Base-by-base conservation (phyloP, 2,329 filamentous ascomycete species). In the Exophiala sp. region DNA sequence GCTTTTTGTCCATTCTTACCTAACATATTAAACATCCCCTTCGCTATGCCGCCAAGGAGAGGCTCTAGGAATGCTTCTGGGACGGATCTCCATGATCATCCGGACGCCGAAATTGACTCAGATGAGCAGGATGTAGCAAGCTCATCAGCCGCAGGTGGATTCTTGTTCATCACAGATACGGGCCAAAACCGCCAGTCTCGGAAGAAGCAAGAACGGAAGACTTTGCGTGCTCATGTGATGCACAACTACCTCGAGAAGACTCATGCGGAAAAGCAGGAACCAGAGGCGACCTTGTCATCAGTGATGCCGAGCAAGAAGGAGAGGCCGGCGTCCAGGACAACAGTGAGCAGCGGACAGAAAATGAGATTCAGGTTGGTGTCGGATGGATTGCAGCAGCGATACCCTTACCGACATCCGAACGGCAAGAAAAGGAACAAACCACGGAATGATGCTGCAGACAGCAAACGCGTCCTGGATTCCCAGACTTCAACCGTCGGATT, bases 211-310 rank as follows among this genome's bases (percentile, higher is more conserved):
- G 29, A 49, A 18, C 42, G 54, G 16, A 50, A 45, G 20, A 52
- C 36, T 9, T 12, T 58, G 24, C 55, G 55, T 4, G 38, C 46
- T 12, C 55, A 58, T 47, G 55, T 58, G 16, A 54, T 54, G 55
- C 51, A 51, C 52, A 54, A 58, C n/a, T 58, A 58, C 34, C 38
- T 58, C n/a, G 51, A 36, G 20, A 47, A 48, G 29, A 41, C 8
- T 9, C 33, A 54, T 35, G 51, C 51, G 14, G 50, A 50, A 20
- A 14, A 55, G 21, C 42, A 44, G 47, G 32, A 20, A 2, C 14
- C 14, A 24, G 36, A 39, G 14, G 12, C 16, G 18, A 20, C 29
- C 11, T 29, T 33, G 11, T 6, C 29, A 35, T n/a, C 24, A 10
- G 39, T 43, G 12, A 33, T 35, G 16, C 12, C 35, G 12, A 42